Evolutionary conservation across 2,329 filamentous ascomycete genomes (phyloP), one percentile per base, ranked within the genome.

Genomic region (Alternaria brassicicola): DNA sequence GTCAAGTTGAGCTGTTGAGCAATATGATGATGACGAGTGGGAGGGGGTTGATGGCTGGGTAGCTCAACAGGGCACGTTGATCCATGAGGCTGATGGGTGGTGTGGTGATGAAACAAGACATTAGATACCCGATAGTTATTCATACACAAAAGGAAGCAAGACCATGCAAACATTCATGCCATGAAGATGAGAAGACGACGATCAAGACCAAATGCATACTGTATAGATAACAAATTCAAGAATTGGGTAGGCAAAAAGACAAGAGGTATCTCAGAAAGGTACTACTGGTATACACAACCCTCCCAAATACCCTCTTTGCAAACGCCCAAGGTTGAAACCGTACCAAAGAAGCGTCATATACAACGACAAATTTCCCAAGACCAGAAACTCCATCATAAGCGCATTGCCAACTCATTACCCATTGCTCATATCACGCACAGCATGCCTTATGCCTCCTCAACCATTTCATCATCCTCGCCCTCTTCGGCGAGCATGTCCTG

Each of bases 401-500:
- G 41, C 52, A 38, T 55, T 36, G 35, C 13, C 48, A 49, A 26
- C 30, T 38, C 43, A 15, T 49, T 38, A 38, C 6, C 23, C 48
- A 17, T 51, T 17, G 25, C 26, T 51, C 48, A 8, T 41, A 3
- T 51, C 35, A 46, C 23, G n/a, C 25, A 26, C 25, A n/a, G 3
- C 10, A 6, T 52, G 13, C n/a, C 23, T 51, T 4, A 51, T 19
- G 31, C 46, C n/a, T 54, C 55, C 35, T 49, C 45, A 10, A 25
- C 55, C 51, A 58, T 55, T 1, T 52, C 48, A 10, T 33, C 25
- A 8, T 49, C 55, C 57, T 77, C 67, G 21, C 73, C 66, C 54
- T 73, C 68, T 66, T 64, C 59, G 10, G 64, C 62, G 13, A 80
- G 57, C 49, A 64, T 59, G 50, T 81, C 81, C 61, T 85, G 71